Evolutionary conservation across 2,329 filamentous ascomycete species (phyloP).

Genomic region (Didymella segeticola): DNA sequence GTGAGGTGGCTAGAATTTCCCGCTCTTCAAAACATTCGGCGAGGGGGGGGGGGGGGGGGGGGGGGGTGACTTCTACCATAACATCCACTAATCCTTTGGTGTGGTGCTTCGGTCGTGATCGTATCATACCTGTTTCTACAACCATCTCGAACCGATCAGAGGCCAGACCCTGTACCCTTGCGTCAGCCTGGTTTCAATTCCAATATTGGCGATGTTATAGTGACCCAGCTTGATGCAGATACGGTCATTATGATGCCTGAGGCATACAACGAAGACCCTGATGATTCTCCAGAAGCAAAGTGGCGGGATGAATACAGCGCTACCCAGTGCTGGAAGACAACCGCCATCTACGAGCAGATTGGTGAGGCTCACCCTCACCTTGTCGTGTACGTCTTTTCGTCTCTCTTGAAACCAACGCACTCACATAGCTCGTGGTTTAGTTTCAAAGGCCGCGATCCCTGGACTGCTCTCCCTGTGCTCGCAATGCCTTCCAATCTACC

Average conservation of each 20-base stretch:
- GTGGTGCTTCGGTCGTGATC: too few species aligned
- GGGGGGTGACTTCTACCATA: too few species aligned
- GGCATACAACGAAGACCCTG: neutral
- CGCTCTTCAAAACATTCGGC: too few species aligned
- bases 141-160: neutral
- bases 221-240: neutral
- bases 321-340: constrained; percentile 2
- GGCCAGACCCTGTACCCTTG: neutral
- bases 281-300: neutral
- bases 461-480: constrained; percentile 6
- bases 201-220: neutral
- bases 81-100: too few species aligned
- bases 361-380: constrained; percentile 1
- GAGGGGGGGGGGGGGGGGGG: too few species aligned
- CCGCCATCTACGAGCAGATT: constrained; percentile 6
- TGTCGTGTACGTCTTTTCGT: constrained; percentile 1
- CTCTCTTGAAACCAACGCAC: neutral
- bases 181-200: neutral
- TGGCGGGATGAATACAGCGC: constrained; percentile 3
- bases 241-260: constrained; percentile 2
- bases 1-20: too few species aligned
- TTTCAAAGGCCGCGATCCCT: constrained; percentile 8
- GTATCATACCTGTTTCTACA: too few species aligned
- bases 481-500: neutral
- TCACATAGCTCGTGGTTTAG: neutral